These are phyloP conservation scores for Brassica cretica DNA, from an alignment of 345 rosid species.

Conservation along the genomic window DNA sequence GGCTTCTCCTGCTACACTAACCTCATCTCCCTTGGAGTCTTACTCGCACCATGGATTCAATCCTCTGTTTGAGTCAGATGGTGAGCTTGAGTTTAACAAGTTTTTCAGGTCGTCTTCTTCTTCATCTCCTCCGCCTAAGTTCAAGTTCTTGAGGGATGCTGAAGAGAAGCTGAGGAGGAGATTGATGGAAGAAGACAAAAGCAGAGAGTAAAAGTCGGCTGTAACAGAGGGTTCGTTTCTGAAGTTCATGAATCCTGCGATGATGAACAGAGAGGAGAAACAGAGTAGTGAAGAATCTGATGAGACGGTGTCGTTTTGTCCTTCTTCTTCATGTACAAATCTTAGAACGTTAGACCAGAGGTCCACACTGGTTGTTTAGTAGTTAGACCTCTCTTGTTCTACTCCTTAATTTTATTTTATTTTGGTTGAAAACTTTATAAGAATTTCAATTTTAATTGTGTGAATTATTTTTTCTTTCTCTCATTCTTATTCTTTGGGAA, in stretches of 20 bases:
- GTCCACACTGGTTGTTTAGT: conserved; percentile 31
- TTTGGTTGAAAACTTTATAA: conserved; percentile 19
- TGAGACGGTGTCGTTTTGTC: conserved; percentile 39
- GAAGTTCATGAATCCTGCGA: conserved; percentile 52
- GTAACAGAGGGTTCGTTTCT: conserved; percentile 53
- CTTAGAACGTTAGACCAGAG: conserved; percentile 51
- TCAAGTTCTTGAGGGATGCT: conserved; percentile 95
- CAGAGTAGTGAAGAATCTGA: conserved; percentile 38
- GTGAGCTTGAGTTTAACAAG: conserved; percentile 55
- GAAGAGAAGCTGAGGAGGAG: conserved; percentile 73
- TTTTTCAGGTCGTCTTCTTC: conserved; percentile 40
- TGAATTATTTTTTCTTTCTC: conserved; percentile 17
- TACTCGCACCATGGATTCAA: conserved; percentile 66
- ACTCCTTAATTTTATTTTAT: conserved; percentile 17
- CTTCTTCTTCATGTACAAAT: conserved; percentile 61
- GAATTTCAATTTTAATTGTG: conserved; percentile 35
- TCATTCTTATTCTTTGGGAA: conserved; percentile 22
- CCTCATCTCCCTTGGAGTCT: conserved; percentile 51
- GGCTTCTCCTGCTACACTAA: conserved; percentile 67
- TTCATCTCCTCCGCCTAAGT: conserved; percentile 93
- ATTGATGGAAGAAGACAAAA: conserved; percentile 62
- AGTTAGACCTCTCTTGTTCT: not conserved
- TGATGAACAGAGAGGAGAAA: conserved; percentile 45
- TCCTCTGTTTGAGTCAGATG: conserved; percentile 79
- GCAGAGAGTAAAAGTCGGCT: conserved; percentile 31